Evolutionary conservation across 768 basidiomycete genomes (phyloP), one percentile per base, ranked within the genome.

Genomic region (Lactifluus pinguis): DNA sequence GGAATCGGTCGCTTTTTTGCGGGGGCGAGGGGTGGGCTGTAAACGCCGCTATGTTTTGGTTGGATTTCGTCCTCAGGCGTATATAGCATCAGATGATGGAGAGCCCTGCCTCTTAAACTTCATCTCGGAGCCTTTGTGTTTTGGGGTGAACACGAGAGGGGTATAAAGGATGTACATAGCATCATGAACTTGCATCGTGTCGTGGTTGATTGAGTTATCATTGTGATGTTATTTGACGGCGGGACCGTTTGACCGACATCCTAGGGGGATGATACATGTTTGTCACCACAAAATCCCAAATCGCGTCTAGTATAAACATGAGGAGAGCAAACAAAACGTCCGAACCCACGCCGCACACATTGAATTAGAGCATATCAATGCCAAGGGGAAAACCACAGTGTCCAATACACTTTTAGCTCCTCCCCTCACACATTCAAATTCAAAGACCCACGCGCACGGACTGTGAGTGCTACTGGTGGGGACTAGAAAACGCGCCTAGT

Each of bases 81-180:
- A 47, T 47, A 47, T 29, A 3, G 13, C 38, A 45, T 55, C 32
- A 55, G 53, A 14, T 39, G 53, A 17, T 17, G 38, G 53, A 41
- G 21, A 15, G 11, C 14, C 15, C 7, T 29, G 15, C 51, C 5
- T 14, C 10, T 10, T 8, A 17, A 11, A 36, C 10, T 17, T 17
- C 15, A 15, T 19, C 4, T 25, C 39, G 39, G 53, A 30, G 44
- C 4, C 19, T 55, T 42, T 30, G 21, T 1, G 11, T 47, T 55
- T 44, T 47, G 15, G 54, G 54, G 54, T 55, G 44, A 44, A 21
- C 54, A 55, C 32, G 54, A 55, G 54, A 55, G 29, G 54, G 42
- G 41, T 53, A n/a, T 54, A 17, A 13, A 49, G 4, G n/a, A 25
- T 15, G 11, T 25, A 8, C 45, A 13, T 21, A 47, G 45, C 21